Evolutionary conservation across 768 basidiomycete species (phyloP).

Genomic region (Calocera cornea): DNA sequence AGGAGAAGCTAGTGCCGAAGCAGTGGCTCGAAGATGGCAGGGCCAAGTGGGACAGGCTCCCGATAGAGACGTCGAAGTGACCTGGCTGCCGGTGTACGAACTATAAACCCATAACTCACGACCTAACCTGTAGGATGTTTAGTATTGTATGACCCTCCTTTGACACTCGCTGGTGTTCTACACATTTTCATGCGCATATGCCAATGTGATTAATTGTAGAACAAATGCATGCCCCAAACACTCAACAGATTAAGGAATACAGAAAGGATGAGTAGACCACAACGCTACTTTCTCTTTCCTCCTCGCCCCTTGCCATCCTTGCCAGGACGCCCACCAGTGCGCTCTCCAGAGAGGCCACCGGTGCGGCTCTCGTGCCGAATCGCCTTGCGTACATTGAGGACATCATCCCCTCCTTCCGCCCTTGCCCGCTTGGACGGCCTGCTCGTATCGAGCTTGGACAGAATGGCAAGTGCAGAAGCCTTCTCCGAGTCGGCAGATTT

Average conservation of each 20-base stretch:
- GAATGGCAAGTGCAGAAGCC: constrained; percentile 54
- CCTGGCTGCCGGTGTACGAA: not conserved
- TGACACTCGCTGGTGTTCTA: not conserved
- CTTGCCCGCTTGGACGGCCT: constrained; percentile 32
- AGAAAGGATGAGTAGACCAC: not conserved
- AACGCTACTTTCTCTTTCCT: constrained; percentile 9
- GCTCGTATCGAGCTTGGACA: constrained; percentile 56
- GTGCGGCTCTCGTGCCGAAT: constrained; percentile 63
- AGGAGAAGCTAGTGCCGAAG: constrained; percentile 66
- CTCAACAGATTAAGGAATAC: not conserved
- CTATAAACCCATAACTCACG: not conserved
- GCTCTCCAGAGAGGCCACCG: constrained; percentile 39
- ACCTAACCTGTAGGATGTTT: constrained; percentile 3
- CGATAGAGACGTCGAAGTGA: constrained; percentile 5
- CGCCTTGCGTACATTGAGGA: constrained; percentile 81
- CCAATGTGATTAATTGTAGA: constrained; percentile 4
- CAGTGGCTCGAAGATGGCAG: constrained; percentile 66
- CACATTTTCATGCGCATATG: not conserved
- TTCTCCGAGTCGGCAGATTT: constrained; percentile 51
- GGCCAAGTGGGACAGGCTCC: constrained; percentile 17
- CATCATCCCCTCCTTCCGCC: constrained; percentile 28
- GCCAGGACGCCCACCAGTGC: constrained; percentile 25
- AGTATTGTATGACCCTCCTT: constrained; percentile 1
- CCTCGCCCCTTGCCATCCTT: constrained; percentile 6
- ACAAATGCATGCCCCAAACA: not conserved